These are phyloP conservation scores for Ramaria sp. DNA, from an alignment of 768 basidiomycete species.

Conservation along the genomic window DNA sequence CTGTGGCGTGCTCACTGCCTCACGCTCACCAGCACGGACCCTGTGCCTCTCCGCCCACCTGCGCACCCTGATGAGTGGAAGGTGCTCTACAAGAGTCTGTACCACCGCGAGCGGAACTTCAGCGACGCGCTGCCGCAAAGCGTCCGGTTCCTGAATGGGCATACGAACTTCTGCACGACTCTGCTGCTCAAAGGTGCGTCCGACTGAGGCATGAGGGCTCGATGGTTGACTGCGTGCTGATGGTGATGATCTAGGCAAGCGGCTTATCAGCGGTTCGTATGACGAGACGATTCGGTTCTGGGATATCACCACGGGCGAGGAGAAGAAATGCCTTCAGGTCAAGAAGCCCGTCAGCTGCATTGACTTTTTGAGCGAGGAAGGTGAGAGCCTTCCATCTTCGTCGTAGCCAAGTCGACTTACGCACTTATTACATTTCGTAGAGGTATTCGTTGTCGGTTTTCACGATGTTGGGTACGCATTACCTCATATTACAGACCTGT, in stretches of 20 bases:
- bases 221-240: too few species aligned
- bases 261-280: slow-evolving; percentile 82
- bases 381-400: slow-evolving; percentile 24
- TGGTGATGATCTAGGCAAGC: slow-evolving; percentile 36
- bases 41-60: slow-evolving; percentile 53
- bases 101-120: slow-evolving; percentile 83
- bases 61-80: slow-evolving; percentile 51
- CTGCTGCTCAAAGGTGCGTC: slow-evolving; percentile 46
- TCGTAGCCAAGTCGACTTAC: background rate
- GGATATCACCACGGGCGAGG: slow-evolving; percentile 61
- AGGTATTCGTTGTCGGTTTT: slow-evolving; percentile 88
- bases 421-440: slow-evolving; percentile 22
- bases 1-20: slow-evolving; percentile 74
- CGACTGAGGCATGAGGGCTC: too few species aligned
- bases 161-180: slow-evolving; percentile 83
- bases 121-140: slow-evolving; percentile 62
- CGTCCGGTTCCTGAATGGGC: slow-evolving; percentile 68
- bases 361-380: slow-evolving; percentile 75
- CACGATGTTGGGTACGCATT: slow-evolving; percentile 74
- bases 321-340: slow-evolving; percentile 68
- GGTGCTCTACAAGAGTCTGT: slow-evolving; percentile 67
- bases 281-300: slow-evolving; percentile 91
- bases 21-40: slow-evolving; percentile 62
- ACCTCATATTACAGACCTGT: background rate
- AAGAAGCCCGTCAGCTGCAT: slow-evolving; percentile 90